Evolutionary conservation across 805 yeast genomes (phyloP).

Genomic region (Wickerhamomyces xylosicus): DNA sequence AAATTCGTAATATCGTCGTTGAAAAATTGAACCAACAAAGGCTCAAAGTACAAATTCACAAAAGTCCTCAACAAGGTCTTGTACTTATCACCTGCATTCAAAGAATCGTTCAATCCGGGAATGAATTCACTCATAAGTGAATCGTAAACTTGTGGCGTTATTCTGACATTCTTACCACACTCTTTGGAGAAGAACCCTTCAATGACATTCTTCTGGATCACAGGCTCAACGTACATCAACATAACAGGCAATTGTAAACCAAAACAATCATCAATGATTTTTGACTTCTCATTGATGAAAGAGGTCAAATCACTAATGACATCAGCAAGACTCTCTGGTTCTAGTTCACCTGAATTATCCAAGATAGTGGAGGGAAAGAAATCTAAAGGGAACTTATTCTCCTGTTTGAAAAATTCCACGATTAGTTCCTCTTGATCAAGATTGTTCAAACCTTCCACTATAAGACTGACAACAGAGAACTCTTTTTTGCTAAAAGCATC

Average conservation of each 20-base stretch:
- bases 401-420: conserved; percentile 30
- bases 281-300: conserved; percentile 25
- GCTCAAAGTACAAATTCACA: conserved; percentile 28
- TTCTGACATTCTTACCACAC: conserved; percentile 16
- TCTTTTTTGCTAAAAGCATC: conserved; percentile 11
- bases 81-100: conserved; percentile 26
- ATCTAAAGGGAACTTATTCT: conserved; percentile 23
- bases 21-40: conserved; percentile 22
- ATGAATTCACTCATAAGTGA: conserved; percentile 21
- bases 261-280: conserved; percentile 28
- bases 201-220: conserved; percentile 27
- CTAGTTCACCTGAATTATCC: conserved; percentile 14
- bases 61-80: conserved; percentile 21
- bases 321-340: conserved; percentile 13
- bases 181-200: conserved; percentile 16
- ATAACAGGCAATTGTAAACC: conserved; percentile 28
- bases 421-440: conserved; percentile 26
- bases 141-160: conserved; percentile 24
- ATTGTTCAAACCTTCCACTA: conserved; percentile 17
- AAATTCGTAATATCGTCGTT: conserved; percentile 22
- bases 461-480: conserved; percentile 12
- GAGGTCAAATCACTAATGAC: conserved; percentile 19
- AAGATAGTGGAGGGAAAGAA: conserved; percentile 20
- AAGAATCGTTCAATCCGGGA: conserved; percentile 25
- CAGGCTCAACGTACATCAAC: conserved; percentile 25